Evolutionary conservation across 2,329 filamentous ascomycete genomes (phyloP).

Genomic region (Cryphonectria radicalis): DNA sequence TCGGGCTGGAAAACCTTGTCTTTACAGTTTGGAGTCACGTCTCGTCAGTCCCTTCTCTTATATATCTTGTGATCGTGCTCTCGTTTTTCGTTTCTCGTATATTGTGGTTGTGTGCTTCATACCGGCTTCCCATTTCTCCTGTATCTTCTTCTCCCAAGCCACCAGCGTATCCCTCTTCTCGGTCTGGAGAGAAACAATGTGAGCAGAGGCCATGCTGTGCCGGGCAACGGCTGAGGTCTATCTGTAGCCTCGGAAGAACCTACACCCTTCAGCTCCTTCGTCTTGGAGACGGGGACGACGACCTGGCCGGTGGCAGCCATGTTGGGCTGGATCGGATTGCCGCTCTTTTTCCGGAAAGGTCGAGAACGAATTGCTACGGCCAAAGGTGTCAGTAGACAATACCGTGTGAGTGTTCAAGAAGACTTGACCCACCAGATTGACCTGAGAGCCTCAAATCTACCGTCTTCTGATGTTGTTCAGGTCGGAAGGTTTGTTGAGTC

Average conservation of each 20-base stretch:
- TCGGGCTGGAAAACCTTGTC: constrained; percentile 81
- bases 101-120: not conserved
- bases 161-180: constrained; percentile 86
- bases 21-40: not conserved
- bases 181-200: constrained; percentile 56
- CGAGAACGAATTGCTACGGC: not conserved
- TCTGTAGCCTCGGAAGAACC: constrained; percentile 33
- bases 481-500: constrained; percentile 25
- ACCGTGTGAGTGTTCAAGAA: not conserved
- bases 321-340: constrained; percentile 19
- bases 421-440: not conserved
- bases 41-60: not conserved
- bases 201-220: not conserved
- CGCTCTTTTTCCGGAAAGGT: not conserved
- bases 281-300: constrained; percentile 58
- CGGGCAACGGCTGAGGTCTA: not conserved
- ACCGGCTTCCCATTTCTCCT: constrained; percentile 75
- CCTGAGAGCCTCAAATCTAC: not conserved
- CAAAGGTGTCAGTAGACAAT: not conserved
- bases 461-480: not conserved
- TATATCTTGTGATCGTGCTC: not conserved
- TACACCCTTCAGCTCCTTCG: constrained; percentile 64
- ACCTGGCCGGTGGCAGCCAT: constrained; percentile 59
- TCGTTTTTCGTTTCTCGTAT: too few species aligned
- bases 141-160: constrained; percentile 88